These are phyloP conservation scores for Aspergillus pseudoterreus DNA, from an alignment of 2,329 filamentous ascomycete species.

Conservation along the genomic window DNA sequence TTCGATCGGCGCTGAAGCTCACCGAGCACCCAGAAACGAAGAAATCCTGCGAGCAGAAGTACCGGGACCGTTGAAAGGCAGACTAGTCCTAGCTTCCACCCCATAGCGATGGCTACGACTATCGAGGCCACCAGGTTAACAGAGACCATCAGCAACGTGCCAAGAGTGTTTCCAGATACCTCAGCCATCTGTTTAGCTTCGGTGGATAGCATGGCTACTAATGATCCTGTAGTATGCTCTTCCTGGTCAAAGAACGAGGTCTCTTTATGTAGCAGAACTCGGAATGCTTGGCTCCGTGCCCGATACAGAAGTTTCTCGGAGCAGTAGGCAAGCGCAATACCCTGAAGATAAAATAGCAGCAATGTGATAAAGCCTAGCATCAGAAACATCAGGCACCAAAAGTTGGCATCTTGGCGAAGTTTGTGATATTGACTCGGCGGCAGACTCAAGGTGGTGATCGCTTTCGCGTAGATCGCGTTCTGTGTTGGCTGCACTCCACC, in stretches of 20 bases:
- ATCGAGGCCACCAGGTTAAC: constrained; percentile 72
- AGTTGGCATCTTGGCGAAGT: constrained; percentile 66
- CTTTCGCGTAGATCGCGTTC: constrained; percentile 80
- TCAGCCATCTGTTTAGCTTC: constrained; percentile 53
- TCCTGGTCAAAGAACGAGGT: constrained; percentile 27
- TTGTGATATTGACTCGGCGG: constrained; percentile 49
- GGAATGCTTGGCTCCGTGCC: constrained; percentile 59
- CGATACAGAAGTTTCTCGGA: constrained; percentile 79
- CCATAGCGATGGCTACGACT: constrained; percentile 61
- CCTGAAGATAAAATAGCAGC: constrained; percentile 63
- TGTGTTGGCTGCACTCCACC: constrained; percentile 72
- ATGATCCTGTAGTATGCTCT: constrained; percentile 41
- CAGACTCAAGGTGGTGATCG: constrained; percentile 66
- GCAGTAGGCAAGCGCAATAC: constrained; percentile 71
- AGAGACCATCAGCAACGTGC: constrained; percentile 70
- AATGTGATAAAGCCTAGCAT: constrained; percentile 73
- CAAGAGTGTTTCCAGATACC: constrained; percentile 73
- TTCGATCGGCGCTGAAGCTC: constrained; percentile 46
- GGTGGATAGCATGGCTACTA: constrained; percentile 76
- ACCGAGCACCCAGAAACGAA: constrained; percentile 48
- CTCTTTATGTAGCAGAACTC: constrained; percentile 23
- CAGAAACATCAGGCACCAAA: constrained; percentile 82
- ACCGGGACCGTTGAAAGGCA: constrained; percentile 46
- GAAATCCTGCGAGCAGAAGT: constrained; percentile 24
- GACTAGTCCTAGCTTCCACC: constrained; percentile 77